Base-by-base conservation (phyloP, 2,329 filamentous ascomycete genomes). In the Fusarium sororula region DNA sequence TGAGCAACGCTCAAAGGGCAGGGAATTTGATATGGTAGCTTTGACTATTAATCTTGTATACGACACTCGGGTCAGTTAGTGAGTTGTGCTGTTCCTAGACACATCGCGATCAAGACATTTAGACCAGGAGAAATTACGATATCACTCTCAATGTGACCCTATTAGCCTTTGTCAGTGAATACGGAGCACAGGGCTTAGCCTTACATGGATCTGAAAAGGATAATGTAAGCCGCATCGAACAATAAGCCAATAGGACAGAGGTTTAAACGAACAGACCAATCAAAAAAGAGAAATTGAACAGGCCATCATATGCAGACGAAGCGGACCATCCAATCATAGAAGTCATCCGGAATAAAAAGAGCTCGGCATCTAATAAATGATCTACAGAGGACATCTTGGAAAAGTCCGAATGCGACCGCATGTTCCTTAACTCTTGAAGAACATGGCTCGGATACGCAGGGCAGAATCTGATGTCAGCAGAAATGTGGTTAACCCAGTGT, bases 1-100 rank as follows among this genome's bases (percentile, higher is more conserved):
- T 45, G 17, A 26, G 15, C 17, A 26, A 18, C 11, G 17, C 11
- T 9, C 17, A 20, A 26, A 9, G 6, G 11, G 8, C 22, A 47
- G 4, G 17, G 7, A 1, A 14, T 26, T 2, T 28, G 24, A 5
- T 7, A 28, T 2, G 3, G 26, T 28, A 22, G 0, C 4, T 0
- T 22, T 15, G 26, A 6, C 20, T 0, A 28, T 12, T 4, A 22
- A 22, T 3, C 28, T 48, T 6, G 4, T 20, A 20, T 12, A 1
- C 4, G 35, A 37, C 35, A 18, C 35, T 18, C 35, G 35, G 17
- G 35, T 37, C 0, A 18, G 1, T 5, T 18, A 10, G 3, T 1
- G 7, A 37, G 35, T 18, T 37, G 9, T 37, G 35, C 17, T 37
- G 17, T 37, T 37, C 35, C 35, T 18, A 48, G 26, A 47, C 3